These are phyloP conservation scores for Xylaria bambusicola DNA, from an alignment of 495 filamentous ascomycete genomes.

Conservation along the genomic window DNA sequence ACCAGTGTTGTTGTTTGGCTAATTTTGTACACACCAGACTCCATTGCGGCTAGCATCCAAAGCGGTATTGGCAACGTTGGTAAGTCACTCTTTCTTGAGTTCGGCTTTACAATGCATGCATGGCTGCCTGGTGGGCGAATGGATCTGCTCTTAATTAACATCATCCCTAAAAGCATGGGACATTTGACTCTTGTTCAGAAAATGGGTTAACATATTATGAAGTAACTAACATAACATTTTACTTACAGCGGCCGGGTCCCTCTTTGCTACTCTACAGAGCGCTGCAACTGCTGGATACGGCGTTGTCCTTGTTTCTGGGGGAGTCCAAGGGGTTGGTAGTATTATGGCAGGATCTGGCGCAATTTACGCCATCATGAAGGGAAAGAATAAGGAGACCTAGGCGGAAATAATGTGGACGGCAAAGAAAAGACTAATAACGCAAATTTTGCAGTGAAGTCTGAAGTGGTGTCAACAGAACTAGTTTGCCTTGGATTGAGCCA, in stretches of 20 bases:
- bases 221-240: background rate
- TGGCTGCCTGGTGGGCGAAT: background rate
- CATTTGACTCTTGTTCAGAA: too few relatives aligned
- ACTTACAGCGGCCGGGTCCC: constrained; percentile 6
- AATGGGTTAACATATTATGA: background rate
- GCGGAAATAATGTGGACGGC: too few relatives aligned
- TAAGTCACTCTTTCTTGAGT: background rate
- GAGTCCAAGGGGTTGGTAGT: constrained; percentile 6
- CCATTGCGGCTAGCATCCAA: constrained; percentile 17
- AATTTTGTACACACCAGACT: constrained; percentile 2
- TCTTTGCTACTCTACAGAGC: constrained; percentile 24
- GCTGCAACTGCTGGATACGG: constrained; percentile 21
- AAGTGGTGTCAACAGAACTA: too few relatives aligned
- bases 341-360: too few relatives aligned
- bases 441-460: too few relatives aligned
- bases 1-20: background rate
- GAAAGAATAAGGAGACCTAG: too few relatives aligned
- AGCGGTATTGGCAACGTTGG: constrained; percentile 17
- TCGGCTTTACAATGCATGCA: too few relatives aligned
- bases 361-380: too few relatives aligned
- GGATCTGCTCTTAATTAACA: background rate
- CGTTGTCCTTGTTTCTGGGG: constrained; percentile 2
- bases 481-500: too few relatives aligned
- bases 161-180: background rate
- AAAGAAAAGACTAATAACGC: too few relatives aligned